Base-by-base conservation (phyloP, 2,329 filamentous ascomycete genomes). In the Spiromastix sp. region DNA sequence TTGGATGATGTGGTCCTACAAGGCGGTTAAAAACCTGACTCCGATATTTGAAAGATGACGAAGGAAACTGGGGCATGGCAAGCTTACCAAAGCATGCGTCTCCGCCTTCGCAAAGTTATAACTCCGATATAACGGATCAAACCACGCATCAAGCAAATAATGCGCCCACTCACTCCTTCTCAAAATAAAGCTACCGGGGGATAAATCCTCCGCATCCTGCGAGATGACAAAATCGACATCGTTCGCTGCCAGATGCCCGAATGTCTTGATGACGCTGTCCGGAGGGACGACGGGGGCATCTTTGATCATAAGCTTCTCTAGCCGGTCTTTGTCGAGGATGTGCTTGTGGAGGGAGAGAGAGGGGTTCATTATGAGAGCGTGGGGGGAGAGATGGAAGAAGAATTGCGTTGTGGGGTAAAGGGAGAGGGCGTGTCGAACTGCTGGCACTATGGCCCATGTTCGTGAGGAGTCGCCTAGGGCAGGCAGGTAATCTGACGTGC, bases 31-130 rank as follows among this genome's bases (percentile, higher is more conserved):
- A 15, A n/a, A n/a, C n/a, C n/a, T n/a, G n/a, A n/a, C n/a, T n/a
- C n/a, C n/a, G n/a, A n/a, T n/a, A n/a, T n/a, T n/a, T n/a, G n/a
- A n/a, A n/a, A n/a, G n/a, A n/a, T n/a, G n/a, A n/a, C n/a, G n/a
- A n/a, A n/a, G n/a, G n/a, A n/a, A n/a, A n/a, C n/a, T n/a, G 12
- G 15, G 18, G 15, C 9, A 13, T 19, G 12, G 4, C 26, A 18
- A 4, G 37, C 77, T 55, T 67, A 86, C 91, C 66, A 98, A 61
- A 33, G 89, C 87, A 65, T 98, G 89, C 16, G 71, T 75, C 60
- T 98, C 91, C 0, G 85, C 87, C 57, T 93, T 95, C 53, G 93
- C 85, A 53, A 98, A 98, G 55, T 94, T 93, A 64, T 98, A 98
- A 47, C 72, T 83, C 44, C 89, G 73, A 61, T 93, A 98, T 28